These are phyloP conservation scores for Suhomyces sp. DNA, from an alignment of 805 yeast genomes.

Conservation along the genomic window DNA sequence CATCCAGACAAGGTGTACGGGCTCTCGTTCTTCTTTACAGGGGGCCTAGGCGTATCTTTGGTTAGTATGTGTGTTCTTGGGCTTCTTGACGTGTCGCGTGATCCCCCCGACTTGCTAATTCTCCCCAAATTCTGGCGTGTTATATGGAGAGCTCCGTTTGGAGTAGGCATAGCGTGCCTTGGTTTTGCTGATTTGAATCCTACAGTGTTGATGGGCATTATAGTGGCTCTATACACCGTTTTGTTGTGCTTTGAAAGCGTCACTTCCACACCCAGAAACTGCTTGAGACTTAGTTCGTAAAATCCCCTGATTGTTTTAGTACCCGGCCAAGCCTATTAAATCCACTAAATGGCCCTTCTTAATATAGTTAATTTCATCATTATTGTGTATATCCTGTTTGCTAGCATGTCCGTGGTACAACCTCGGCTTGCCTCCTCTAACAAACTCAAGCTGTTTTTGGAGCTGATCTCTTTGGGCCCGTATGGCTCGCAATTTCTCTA, in stretches of 20 bases:
- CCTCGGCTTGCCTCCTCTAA: conserved; percentile 2
- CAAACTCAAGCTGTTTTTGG: conserved; percentile 5
- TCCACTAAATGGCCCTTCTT: conserved; percentile 22
- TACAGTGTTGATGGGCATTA: conserved; percentile 42
- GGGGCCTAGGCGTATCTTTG: conserved; percentile 49
- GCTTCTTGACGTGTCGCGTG: conserved; percentile 42
- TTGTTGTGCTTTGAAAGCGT: conserved; percentile 38
- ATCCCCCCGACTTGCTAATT: conserved; percentile 28
- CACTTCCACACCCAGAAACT: conserved; percentile 21
- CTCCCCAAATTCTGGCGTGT: conserved; percentile 38
- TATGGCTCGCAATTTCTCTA: background rate
- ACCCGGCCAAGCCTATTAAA: conserved; percentile 10
- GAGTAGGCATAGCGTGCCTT: conserved; percentile 35
- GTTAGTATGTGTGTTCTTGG: conserved; percentile 40
- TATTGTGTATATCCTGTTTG: conserved; percentile 12
- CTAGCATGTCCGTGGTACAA: conserved; percentile 4
- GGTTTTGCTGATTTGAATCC: conserved; percentile 43
- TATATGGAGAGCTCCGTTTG: conserved; percentile 40
- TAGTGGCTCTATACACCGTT: conserved; percentile 31
- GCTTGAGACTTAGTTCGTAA: too few relatives aligned
- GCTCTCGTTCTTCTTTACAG: conserved; percentile 49
- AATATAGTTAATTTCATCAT: conserved; percentile 20
- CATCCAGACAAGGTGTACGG: conserved; percentile 34
- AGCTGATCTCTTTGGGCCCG: conserved; percentile 2
- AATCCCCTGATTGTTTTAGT: too few relatives aligned